Evolutionary conservation across 2,329 filamentous ascomycete genomes (phyloP).

Genomic region (Epichloe elymi): DNA sequence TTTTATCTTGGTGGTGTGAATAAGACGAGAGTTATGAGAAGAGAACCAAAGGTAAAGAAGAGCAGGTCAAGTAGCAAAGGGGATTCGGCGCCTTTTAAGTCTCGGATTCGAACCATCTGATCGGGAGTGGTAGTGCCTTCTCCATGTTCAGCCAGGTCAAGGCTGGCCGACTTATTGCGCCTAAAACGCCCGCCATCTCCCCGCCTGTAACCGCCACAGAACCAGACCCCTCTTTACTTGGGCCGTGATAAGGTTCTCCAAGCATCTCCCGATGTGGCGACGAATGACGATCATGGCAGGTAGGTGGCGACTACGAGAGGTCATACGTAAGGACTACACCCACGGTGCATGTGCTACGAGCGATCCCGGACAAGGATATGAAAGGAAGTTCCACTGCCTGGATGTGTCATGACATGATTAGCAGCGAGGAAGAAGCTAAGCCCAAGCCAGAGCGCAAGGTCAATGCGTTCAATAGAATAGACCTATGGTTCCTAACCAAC

Average conservation of each 20-base stretch:
- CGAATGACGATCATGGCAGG: conserved; percentile 3
- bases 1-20: background rate
- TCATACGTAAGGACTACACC: background rate
- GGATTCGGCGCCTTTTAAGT: background rate
- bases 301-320: background rate
- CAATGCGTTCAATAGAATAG: no score
- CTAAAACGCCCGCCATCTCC: background rate
- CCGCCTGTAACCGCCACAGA: background rate
- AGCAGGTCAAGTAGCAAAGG: background rate
- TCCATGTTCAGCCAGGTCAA: background rate
- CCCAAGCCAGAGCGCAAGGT: no score
- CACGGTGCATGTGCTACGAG: background rate
- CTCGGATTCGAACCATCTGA: background rate
- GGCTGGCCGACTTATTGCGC: background rate
- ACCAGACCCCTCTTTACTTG: background rate
- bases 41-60: background rate
- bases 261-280: conserved; percentile 3
- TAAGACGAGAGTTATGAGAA: background rate
- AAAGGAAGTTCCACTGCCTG: background rate
- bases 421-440: no score
- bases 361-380: background rate
- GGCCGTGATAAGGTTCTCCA: conserved; percentile 1
- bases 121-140: background rate
- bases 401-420: no score
- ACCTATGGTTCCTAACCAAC: no score